Percentiles rank a stretch among this genome's conserved stretches.
phyloP scores from a whole-genome alignment of 179 eudicot species.

The Camellia oleifera region DNA sequence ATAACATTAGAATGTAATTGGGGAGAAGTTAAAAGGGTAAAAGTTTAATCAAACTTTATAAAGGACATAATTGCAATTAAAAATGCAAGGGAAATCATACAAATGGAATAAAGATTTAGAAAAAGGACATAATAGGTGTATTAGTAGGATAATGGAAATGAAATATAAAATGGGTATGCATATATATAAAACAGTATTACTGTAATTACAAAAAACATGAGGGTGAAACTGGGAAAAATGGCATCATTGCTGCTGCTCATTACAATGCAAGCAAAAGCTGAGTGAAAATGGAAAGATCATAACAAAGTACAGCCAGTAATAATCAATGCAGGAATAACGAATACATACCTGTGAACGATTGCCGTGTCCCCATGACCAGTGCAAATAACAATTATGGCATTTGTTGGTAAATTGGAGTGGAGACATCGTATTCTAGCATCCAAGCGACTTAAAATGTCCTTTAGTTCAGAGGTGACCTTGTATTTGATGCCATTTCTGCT shows the following conservation, averaged over 20 bases:
- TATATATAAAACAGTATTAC: neutral
- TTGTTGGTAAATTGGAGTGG: conserved; percentile 55
- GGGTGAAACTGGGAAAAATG: neutral
- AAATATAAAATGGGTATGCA: neutral
- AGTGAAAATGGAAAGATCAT: conserved; percentile 2
- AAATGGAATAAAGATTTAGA: neutral
- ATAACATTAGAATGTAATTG: neutral
- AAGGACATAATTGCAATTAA: neutral
- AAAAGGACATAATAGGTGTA: neutral
- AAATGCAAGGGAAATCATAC: neutral
- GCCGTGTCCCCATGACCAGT: conserved; percentile 93
- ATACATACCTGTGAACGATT: conserved; percentile 53
- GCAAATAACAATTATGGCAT: conserved; percentile 70
- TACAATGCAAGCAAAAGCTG: neutral
- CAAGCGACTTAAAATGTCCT: conserved; percentile 55
- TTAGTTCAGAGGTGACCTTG: conserved; percentile 47
- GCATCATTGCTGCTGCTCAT: neutral
- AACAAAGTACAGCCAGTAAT: neutral
- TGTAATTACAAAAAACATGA: neutral
- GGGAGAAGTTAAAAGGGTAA: neutral
- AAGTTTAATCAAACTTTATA: neutral
- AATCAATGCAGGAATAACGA: neutral
- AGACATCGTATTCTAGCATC: conserved; percentile 55
- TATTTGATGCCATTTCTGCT: conserved; percentile 39
- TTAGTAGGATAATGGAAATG: neutral